Evolutionary conservation across 306 rosid species (phyloP).

Genomic region (Inga laurina): DNA sequence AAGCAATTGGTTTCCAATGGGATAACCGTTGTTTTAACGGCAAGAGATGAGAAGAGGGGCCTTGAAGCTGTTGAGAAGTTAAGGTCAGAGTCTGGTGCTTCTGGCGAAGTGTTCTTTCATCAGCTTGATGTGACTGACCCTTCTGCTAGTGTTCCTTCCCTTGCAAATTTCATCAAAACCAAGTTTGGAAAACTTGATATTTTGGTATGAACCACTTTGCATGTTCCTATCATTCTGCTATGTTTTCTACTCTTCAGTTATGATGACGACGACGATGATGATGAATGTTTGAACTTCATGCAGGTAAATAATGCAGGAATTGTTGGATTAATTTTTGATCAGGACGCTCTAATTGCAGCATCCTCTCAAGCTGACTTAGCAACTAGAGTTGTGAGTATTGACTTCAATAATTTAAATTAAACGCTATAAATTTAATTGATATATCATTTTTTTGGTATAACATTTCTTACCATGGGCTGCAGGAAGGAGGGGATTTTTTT

Average conservation of each 20-base stretch:
- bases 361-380: background rate
- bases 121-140: constrained; percentile 37
- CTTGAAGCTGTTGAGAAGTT: constrained; percentile 38
- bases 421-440: too few relatives aligned
- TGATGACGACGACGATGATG: background rate
- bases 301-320: background rate
- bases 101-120: constrained; percentile 28
- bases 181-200: constrained; percentile 37
- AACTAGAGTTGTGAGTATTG: background rate
- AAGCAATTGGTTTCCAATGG: constrained; percentile 38
- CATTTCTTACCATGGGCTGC: background rate
- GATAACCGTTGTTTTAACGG: constrained; percentile 38
- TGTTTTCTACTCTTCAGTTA: background rate
- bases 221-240: background rate
- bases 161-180: constrained; percentile 33
- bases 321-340: background rate
- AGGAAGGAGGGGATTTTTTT: background rate
- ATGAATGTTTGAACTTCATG: background rate
- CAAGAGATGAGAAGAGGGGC: constrained; percentile 45
- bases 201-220: background rate
- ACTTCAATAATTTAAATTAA: too few relatives aligned
- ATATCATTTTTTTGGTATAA: too few relatives aligned
- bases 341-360: background rate
- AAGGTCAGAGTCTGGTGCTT: background rate
- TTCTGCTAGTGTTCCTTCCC: constrained; percentile 17